Conservation (phyloP, 805 yeast genomes). For the Saccharomyces mikatae region DNA sequence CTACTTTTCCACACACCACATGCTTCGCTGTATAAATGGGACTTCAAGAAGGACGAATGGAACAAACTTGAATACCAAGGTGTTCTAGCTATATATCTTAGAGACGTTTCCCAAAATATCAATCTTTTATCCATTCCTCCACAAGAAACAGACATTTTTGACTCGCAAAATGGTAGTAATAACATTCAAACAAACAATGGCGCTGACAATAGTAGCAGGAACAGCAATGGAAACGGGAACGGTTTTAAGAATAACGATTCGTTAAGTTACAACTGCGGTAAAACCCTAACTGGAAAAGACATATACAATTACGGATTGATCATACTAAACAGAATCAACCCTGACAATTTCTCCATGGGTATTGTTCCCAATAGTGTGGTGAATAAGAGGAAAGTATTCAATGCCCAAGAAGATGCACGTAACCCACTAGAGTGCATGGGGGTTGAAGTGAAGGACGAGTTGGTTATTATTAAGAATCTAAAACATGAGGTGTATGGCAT, state of each 20-base stretch:
- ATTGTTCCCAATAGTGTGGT: conserved; percentile 49
- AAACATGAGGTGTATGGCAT: conserved; percentile 67
- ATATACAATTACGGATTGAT: conserved; percentile 60
- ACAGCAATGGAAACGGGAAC: not conserved
- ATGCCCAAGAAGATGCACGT: conserved; percentile 17
- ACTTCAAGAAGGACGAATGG: conserved; percentile 55
- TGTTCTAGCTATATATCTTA: conserved; percentile 54
- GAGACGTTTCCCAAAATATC: conserved; percentile 33
- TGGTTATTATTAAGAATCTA: conserved; percentile 60
- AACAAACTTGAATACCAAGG: conserved; percentile 63
- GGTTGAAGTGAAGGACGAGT: conserved; percentile 59
- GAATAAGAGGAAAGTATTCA: conserved; percentile 34
- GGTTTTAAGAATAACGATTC: conserved; percentile 2
- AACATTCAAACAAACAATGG: conserved; percentile 18
- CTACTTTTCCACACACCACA: conserved; percentile 62
- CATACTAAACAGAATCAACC: conserved; percentile 57
- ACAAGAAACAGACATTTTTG: not conserved
- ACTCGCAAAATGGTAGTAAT: conserved; percentile 10
- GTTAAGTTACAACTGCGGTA: conserved; percentile 6
- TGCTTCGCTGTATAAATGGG: conserved; percentile 61
- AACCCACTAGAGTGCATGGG: conserved; percentile 43
- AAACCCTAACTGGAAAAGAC: conserved; percentile 27
- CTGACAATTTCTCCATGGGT: conserved; percentile 67
- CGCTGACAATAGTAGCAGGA: conserved; percentile 1
- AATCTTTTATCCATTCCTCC: conserved; percentile 12